Evolutionary conservation across 2,329 filamentous ascomycete genomes (phyloP).

Genomic region (Coleophoma cylindrospora): DNA sequence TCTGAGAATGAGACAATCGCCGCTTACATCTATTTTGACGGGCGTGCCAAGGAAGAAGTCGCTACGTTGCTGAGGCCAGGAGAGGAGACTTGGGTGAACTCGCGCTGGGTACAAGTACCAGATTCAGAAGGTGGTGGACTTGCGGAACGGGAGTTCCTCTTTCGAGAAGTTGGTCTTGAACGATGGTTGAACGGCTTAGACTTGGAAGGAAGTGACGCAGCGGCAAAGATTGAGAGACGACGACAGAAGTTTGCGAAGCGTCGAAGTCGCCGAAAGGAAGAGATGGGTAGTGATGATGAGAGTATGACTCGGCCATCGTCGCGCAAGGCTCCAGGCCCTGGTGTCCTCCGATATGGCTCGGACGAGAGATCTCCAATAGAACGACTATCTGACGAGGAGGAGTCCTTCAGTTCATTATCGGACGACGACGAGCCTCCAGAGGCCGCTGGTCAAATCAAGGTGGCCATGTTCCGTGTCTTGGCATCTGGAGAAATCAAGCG

Average conservation of each 20-base stretch:
- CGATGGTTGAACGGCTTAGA: slow-evolving; percentile 95
- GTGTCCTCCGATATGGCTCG: slow-evolving; percentile 75
- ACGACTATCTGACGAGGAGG: slow-evolving; percentile 59
- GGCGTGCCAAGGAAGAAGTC: slow-evolving; percentile 90
- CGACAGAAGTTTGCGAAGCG: slow-evolving; percentile 72
- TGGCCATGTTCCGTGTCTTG: slow-evolving; percentile 90
- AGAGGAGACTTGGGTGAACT: slow-evolving; percentile 99
- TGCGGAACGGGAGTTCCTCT: slow-evolving; percentile 93
- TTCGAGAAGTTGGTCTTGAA: slow-evolving; percentile 93
- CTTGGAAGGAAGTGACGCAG: slow-evolving; percentile 86
- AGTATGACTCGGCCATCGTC: slow-evolving; percentile 28
- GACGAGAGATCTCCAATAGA: slow-evolving; percentile 73
- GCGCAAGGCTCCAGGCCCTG: slow-evolving; percentile 25
- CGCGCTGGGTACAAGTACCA: slow-evolving; percentile 92
- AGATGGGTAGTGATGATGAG: slow-evolving; percentile 42
- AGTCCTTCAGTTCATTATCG: slow-evolving; percentile 71
- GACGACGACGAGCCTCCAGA: slow-evolving; percentile 84
- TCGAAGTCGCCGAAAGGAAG: slow-evolving; percentile 56
- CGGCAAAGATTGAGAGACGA: slow-evolving; percentile 84
- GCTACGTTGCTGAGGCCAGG: slow-evolving; percentile 87
- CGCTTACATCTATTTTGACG: slow-evolving; percentile 98
- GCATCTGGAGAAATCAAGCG: slow-evolving; percentile 97
- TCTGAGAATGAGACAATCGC: slow-evolving; percentile 96
- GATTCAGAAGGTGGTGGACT: slow-evolving; percentile 88
- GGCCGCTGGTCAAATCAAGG: slow-evolving; percentile 95